These are phyloP conservation scores for Albifimbria verrucaria DNA, from an alignment of 2,329 filamentous ascomycete species.

Conservation along the genomic window DNA sequence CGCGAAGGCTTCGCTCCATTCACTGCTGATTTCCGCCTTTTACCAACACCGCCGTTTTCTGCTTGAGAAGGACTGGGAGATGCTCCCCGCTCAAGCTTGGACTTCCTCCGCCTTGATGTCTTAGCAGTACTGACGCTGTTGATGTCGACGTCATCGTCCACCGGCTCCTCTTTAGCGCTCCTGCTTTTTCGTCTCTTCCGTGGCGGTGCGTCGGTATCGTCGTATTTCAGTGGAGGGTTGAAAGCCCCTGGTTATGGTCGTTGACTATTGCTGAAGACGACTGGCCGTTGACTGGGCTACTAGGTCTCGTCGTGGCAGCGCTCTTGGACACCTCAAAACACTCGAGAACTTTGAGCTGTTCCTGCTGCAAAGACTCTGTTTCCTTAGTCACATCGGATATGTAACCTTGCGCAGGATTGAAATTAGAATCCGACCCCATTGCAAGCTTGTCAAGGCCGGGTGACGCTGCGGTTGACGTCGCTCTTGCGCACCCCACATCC, in stretches of 20 bases:
- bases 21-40: conserved; percentile 48
- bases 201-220: conserved; percentile 38
- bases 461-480: conserved; percentile 26
- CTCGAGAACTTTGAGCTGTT: conserved; percentile 52
- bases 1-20: conserved; percentile 45
- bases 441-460: conserved; percentile 44
- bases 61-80: conserved; percentile 29
- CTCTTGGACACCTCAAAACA: conserved; percentile 57
- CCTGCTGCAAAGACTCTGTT: conserved; percentile 53
- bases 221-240: conserved; percentile 22
- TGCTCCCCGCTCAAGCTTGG: conserved; percentile 36
- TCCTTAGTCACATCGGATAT: conserved; percentile 54
- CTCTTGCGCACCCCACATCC: conserved; percentile 34
- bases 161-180: conserved; percentile 34
- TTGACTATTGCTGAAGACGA: conserved; percentile 8
- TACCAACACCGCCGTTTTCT: conserved; percentile 33
- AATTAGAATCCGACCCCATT: conserved; percentile 67
- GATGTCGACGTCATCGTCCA: conserved; percentile 34
- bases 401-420: conserved; percentile 56
- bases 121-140: conserved; percentile 30
- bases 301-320: conserved; percentile 55
- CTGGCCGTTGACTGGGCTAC: conserved; percentile 45
- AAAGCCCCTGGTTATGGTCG: conserved; percentile 16
- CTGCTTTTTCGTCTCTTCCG: conserved; percentile 56
- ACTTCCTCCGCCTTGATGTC: conserved; percentile 43